phyloP scores from a whole-genome alignment of 331 rosid genomes.

The Phaseolus coccineus region DNA sequence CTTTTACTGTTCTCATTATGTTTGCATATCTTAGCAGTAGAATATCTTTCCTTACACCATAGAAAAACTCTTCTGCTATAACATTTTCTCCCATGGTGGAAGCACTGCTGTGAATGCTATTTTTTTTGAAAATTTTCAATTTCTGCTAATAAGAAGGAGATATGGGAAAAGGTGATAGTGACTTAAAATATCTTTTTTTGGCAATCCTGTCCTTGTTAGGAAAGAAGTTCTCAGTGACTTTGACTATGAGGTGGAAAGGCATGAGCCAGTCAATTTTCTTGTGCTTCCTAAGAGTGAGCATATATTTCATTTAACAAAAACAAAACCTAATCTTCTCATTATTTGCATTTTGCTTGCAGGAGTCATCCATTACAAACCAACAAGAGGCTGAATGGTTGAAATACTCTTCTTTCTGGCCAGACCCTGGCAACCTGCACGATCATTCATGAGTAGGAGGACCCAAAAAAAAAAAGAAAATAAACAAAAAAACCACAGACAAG shows the following conservation, averaged over 20 bases:
- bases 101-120: slow-evolving; percentile 4
- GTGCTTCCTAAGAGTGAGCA: not conserved
- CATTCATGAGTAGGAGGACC: slow-evolving; percentile 69
- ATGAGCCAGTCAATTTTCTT: not conserved
- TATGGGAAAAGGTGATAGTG: slow-evolving; percentile 16
- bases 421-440: slow-evolving; percentile 79
- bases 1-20: slow-evolving; percentile 46
- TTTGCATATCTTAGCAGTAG: slow-evolving; percentile 49
- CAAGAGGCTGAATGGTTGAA: slow-evolving; percentile 98
- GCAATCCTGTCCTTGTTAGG: slow-evolving; percentile 27
- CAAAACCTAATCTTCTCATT: slow-evolving; percentile 39
- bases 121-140: not conserved
- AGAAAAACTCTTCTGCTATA: not conserved
- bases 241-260: slow-evolving; percentile 29
- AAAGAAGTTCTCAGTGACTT: slow-evolving; percentile 17
- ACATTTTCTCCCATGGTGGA: not conserved
- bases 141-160: slow-evolving; percentile 7
- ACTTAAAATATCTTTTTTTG: slow-evolving; percentile 12
- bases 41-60: slow-evolving; percentile 36
- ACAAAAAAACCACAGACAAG: slow-evolving; percentile 41
- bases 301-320: slow-evolving; percentile 15
- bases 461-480: not conserved
- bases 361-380: slow-evolving; percentile 70
- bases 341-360: slow-evolving; percentile 52
- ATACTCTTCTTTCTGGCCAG: slow-evolving; percentile 93